phyloP scores from a whole-genome alignment of 2,329 filamentous ascomycete genomes.

The Ascochyta pisi region DNA sequence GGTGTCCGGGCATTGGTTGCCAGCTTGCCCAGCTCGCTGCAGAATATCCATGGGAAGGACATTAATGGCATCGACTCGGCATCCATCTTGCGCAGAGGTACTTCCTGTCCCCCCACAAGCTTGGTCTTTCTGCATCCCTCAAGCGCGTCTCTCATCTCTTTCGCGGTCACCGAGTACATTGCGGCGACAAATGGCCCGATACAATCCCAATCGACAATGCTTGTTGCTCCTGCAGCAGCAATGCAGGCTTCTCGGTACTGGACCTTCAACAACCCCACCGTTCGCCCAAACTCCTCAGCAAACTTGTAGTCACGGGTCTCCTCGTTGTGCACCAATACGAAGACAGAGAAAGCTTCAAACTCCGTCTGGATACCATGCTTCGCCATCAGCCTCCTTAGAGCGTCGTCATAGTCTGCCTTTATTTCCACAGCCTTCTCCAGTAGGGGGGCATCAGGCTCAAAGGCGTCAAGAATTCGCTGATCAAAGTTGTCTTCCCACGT shows the following conservation, averaged over 20 bases:
- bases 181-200: slow-evolving; percentile 79
- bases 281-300: slow-evolving; percentile 78
- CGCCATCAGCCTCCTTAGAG: slow-evolving; percentile 79
- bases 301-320: slow-evolving; percentile 83
- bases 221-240: slow-evolving; percentile 62
- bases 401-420: slow-evolving; percentile 79
- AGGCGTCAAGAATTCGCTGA: slow-evolving; percentile 71
- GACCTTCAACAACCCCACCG: slow-evolving; percentile 70
- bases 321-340: slow-evolving; percentile 76
- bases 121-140: slow-evolving; percentile 55
- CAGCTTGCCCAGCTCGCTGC: slow-evolving; percentile 72
- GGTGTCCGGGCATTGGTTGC: slow-evolving; percentile 54
- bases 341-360: slow-evolving; percentile 90
- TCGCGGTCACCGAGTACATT: slow-evolving; percentile 84
- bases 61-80: slow-evolving; percentile 77
- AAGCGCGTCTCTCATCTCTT: slow-evolving; percentile 69
- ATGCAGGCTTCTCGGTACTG: slow-evolving; percentile 73
- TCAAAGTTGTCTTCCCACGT: slow-evolving; percentile 79
- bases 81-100: slow-evolving; percentile 49
- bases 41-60: slow-evolving; percentile 93
- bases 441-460: slow-evolving; percentile 61
- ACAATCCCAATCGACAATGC: slow-evolving; percentile 46
- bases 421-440: slow-evolving; percentile 68
- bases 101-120: slow-evolving; percentile 48
- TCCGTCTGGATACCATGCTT: slow-evolving; percentile 85